Evolutionary conservation across 306 rosid genomes (phyloP).

Genomic region (Quercus suber): DNA sequence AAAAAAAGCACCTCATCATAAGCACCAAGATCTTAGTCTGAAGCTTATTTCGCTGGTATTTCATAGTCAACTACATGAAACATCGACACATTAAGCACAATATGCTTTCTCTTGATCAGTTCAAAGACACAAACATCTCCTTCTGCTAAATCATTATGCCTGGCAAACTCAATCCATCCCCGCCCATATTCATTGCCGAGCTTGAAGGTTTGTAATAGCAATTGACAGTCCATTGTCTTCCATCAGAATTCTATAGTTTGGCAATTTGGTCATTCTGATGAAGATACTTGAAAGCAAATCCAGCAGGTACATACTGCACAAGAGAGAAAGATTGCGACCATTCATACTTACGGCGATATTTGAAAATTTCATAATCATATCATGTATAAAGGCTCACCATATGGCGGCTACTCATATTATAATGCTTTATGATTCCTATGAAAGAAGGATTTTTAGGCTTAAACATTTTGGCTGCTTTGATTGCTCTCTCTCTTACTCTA

Average conservation of each 20-base stretch:
- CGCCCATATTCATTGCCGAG: not conserved
- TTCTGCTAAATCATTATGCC: not conserved
- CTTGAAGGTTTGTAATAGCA: not conserved
- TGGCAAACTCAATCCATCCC: not conserved
- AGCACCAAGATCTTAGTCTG: no score
- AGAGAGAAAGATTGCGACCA: not conserved
- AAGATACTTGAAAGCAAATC: constrained; percentile 25
- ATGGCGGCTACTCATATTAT: not conserved
- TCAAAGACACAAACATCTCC: constrained; percentile 39
- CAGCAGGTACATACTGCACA: constrained; percentile 31
- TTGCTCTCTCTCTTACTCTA: not conserved
- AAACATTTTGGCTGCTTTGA: constrained; percentile 3
- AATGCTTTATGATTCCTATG: not conserved
- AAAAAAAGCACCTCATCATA: no score
- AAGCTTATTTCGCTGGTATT: no score
- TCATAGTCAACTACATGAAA: not conserved
- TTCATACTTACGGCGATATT: not conserved
- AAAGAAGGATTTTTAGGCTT: constrained; percentile 24
- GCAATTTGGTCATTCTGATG: not conserved
- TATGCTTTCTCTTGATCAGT: constrained; percentile 20
- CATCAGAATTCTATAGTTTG: constrained; percentile 14
- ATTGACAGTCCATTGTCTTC: constrained; percentile 2
- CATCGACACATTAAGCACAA: constrained; percentile 17
- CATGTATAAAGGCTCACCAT: constrained; percentile 23
- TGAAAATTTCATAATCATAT: not conserved